phyloP scores from a whole-genome alignment of 345 rosid genomes.

The Boechera retrofracta region DNA sequence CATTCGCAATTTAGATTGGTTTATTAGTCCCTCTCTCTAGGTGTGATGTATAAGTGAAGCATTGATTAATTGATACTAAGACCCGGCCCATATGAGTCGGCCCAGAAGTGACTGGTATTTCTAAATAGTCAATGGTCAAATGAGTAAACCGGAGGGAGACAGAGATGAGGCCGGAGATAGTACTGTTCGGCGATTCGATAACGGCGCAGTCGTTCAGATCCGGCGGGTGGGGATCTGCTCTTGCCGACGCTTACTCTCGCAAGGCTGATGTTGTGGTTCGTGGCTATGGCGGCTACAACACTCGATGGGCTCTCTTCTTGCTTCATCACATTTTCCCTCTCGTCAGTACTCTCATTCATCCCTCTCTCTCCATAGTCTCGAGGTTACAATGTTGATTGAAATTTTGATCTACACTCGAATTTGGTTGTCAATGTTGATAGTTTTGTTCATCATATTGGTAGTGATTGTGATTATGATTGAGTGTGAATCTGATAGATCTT shows the following conservation, averaged over 20 bases:
- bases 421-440: not conserved
- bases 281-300: slow-evolving; percentile 95
- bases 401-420: not conserved
- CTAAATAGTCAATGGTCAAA: not conserved
- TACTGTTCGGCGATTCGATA: slow-evolving; percentile 90
- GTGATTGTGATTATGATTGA: not conserved
- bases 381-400: not conserved
- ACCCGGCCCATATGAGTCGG: not conserved
- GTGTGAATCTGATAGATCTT: slow-evolving; percentile 8
- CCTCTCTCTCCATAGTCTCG: not conserved
- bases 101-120: not conserved
- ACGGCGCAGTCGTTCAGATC: slow-evolving; percentile 76
- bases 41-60: too few species aligned
- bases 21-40: too few species aligned
- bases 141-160: slow-evolving; percentile 12
- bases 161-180: slow-evolving; percentile 65
- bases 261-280: slow-evolving; percentile 90
- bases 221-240: slow-evolving; percentile 94
- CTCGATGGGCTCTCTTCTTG: slow-evolving; percentile 92
- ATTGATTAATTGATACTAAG: too few species aligned
- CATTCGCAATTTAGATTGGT: too few species aligned
- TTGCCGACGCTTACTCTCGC: slow-evolving; percentile 78
- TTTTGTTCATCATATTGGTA: not conserved
- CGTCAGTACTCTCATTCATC: slow-evolving; percentile 41
- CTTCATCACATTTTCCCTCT: slow-evolving; percentile 73